Evolutionary conservation across 176 grass and related monocot genomes (phyloP).

Genomic region (Miscanthus lutarioriparius): DNA sequence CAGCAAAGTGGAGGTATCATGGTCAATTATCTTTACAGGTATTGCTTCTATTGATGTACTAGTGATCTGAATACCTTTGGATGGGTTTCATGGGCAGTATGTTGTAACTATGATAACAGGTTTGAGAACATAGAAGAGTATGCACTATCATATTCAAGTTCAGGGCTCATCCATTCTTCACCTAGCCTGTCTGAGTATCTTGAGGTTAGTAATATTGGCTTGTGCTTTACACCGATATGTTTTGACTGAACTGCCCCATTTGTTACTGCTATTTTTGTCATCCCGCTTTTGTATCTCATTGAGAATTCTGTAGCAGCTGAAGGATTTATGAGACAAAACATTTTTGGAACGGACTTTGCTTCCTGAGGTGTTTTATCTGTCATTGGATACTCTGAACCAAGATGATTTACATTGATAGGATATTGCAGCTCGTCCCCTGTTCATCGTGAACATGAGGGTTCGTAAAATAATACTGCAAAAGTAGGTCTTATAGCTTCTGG

Average conservation of each 20-base stretch:
- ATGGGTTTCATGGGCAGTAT: background rate
- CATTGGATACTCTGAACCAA: background rate
- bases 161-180: conserved; percentile 69
- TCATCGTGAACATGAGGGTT: background rate
- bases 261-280: background rate
- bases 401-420: background rate
- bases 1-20: conserved; percentile 95
- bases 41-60: conserved; percentile 22
- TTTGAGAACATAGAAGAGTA: conserved; percentile 83
- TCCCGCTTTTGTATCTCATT: conserved; percentile 18
- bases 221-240: background rate
- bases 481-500: background rate
- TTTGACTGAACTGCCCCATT: background rate
- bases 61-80: background rate
- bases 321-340: background rate
- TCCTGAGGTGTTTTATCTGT: background rate
- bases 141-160: conserved; percentile 64
- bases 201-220: conserved; percentile 46
- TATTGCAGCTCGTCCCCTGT: background rate
- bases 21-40: conserved; percentile 98
- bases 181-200: conserved; percentile 54
- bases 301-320: conserved; percentile 20
- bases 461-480: background rate
- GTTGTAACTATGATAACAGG: conserved; percentile 24
- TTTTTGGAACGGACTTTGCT: background rate